Evolutionary conservation across 495 filamentous ascomycete genomes (phyloP).

Genomic region (Penicillium diatomitis): DNA sequence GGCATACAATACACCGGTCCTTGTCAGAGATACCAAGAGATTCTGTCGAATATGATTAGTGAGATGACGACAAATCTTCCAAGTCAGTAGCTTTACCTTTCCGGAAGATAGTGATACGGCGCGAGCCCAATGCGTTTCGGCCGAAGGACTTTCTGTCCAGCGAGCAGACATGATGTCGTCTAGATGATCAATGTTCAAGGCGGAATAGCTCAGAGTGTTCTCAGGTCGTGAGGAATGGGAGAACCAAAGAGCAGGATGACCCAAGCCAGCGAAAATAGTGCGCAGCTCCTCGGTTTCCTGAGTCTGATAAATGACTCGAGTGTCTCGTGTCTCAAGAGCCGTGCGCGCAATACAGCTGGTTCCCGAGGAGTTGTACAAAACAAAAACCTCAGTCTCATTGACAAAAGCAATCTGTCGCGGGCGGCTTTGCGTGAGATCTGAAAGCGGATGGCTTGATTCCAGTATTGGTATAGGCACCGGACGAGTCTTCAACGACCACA

Average conservation of each 20-base stretch:
- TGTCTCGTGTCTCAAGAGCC: constrained; percentile 27
- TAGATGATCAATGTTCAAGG: constrained; percentile 9
- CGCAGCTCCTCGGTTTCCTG: constrained; percentile 28
- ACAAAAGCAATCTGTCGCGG: constrained; percentile 37
- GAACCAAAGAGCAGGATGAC: constrained; percentile 35
- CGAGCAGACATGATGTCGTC: constrained; percentile 12
- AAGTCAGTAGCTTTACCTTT: constrained; percentile 17
- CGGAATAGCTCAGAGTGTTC: constrained; percentile 24
- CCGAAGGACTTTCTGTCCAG: constrained; percentile 26
- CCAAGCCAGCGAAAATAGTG: constrained; percentile 31
- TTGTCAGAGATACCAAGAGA: constrained; percentile 47
- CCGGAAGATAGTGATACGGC: constrained; percentile 30
- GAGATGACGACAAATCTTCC: not conserved
- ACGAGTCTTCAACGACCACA: constrained; percentile 49
- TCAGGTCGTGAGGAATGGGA: constrained; percentile 21
- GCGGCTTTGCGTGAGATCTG: constrained; percentile 23
- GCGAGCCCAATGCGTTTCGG: constrained; percentile 34
- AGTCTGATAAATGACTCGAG: constrained; percentile 23
- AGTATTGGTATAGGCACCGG: constrained; percentile 36
- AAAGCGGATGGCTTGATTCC: constrained; percentile 37
- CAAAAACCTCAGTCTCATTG: constrained; percentile 36
- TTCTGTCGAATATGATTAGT: constrained; percentile 19
- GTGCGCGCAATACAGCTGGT: constrained; percentile 29
- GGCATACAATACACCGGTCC: constrained; percentile 67
- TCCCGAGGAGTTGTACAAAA: constrained; percentile 28